Base-by-base conservation (phyloP, 2,329 filamentous ascomycete species). In the Fusarium foetens region DNA sequence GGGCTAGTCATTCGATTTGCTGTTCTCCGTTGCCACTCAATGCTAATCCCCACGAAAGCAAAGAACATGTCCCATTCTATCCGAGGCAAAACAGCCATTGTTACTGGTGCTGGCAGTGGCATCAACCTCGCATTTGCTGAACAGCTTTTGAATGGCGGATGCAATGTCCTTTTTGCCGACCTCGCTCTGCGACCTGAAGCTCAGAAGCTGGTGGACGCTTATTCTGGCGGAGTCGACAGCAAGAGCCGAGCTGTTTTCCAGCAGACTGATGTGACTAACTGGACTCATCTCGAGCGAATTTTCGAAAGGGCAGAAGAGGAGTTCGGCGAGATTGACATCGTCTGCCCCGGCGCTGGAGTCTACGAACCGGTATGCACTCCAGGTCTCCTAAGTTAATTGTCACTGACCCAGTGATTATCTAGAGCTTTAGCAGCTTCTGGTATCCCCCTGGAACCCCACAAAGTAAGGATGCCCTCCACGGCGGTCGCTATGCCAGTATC, bases 401-500 rank as follows among this genome's bases (percentile, higher is more conserved):
- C 11, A 31, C 27, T 54, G 27, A 54, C 21, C 0, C 16, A 13
- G 10, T n/a, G 12, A 17, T 19, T 10, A 13, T 6, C 3, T 14
- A 42, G 51, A 31, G 19, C 14, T 53, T 53, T 7, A 53, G 35
- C 25, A 53, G 51, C 25, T 53, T 53, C 6, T 53, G 51, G 35
- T 39, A 53, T 29, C 51, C 35, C 25, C 51, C 35, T 21, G 51
- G 51, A 23, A 42, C 35, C 25, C 21, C 51, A 19, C 21, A 54
- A 4, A 54, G 36, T 25, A 54, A 31, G 17, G 25, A 42, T 14
- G 2, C 36, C 17, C 14, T 54, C 11, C 3, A 23, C 10, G 35
- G 35, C 2, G 51, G 36, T 13, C 25, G 51, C 19, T 54, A 54
- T 13, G 51, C 36, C 16, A 41, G 51, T 42, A 54, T 54, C 21